Percentiles rank a stretch among this genome's conserved stretches.
Conservation (phyloP, 768 basidiomycete species). For the Rhodotorula babjevae region DNA sequence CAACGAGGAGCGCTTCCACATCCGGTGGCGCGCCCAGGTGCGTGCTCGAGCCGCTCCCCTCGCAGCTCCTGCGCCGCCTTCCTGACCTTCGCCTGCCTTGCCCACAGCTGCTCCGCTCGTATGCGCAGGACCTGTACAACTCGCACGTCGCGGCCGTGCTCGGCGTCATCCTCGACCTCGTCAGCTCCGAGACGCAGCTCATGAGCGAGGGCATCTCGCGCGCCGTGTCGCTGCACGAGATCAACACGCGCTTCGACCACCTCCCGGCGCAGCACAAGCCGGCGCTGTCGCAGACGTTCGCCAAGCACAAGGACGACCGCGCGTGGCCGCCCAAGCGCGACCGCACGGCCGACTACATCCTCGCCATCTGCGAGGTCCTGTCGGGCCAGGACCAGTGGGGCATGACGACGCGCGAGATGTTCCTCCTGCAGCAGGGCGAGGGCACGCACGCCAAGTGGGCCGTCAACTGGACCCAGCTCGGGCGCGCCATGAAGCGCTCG, state of each 20-base stretch:
- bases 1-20: conserved; percentile 80
- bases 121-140: conserved; percentile 76
- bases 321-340: conserved; percentile 20
- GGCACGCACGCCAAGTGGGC: conserved; percentile 31
- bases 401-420: conserved; percentile 15
- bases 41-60: neutral
- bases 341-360: conserved; percentile 16
- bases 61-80: too few species aligned
- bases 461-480: conserved; percentile 70
- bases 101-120: conserved; percentile 66
- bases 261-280: conserved; percentile 7
- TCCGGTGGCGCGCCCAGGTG: conserved; percentile 60
- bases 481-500: conserved; percentile 61
- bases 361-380: conserved; percentile 30
- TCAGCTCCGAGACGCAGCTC: conserved; percentile 13
- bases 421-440: conserved; percentile 23
- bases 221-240: conserved; percentile 40
- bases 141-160: conserved; percentile 42
- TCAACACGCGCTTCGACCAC: conserved; percentile 33
- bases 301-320: conserved; percentile 7
- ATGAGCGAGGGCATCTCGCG: conserved; percentile 15
- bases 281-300: conserved; percentile 29
- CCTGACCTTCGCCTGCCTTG: neutral
- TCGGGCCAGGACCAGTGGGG: conserved; percentile 26
- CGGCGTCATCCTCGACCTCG: conserved; percentile 34